phyloP scores from a whole-genome alignment of 2,329 filamentous ascomycete genomes.

The Aspergillus texensis region DNA sequence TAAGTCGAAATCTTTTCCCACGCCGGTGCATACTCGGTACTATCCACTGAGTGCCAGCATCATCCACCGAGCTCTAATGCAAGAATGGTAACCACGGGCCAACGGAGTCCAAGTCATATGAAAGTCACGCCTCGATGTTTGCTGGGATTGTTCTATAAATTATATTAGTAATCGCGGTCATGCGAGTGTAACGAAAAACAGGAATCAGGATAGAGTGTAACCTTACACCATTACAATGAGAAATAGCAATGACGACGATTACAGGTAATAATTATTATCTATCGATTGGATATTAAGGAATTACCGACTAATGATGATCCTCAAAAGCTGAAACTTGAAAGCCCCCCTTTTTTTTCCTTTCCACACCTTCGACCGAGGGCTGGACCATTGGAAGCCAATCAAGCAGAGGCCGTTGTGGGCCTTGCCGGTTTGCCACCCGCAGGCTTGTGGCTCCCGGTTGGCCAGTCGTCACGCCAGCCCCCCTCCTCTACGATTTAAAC shows the following conservation, averaged over 20 bases:
- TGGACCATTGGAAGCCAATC: constrained; percentile 6
- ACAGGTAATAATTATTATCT: neutral
- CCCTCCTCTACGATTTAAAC: neutral
- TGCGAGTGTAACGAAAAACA: neutral
- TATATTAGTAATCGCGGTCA: neutral
- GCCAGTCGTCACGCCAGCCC: neutral
- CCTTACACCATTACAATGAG: neutral
- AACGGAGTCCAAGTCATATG: neutral
- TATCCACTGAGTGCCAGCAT: neutral
- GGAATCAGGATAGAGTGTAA: neutral
- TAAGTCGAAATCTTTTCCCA: neutral
- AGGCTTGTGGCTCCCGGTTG: constrained; percentile 1
- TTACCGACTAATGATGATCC: constrained; percentile 1
- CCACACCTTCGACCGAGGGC: constrained; percentile 1
- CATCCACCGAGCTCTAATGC: neutral
- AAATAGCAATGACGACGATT: neutral
- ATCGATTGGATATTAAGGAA: neutral
- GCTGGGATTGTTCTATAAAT: neutral
- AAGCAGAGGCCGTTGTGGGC: constrained; percentile 8
- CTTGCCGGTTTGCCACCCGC: constrained; percentile 9
- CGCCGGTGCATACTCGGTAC: neutral
- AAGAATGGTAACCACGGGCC: neutral
- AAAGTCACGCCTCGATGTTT: neutral
- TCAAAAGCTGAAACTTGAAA: constrained; percentile 10
- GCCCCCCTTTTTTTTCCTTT: neutral